Conservation (phyloP, 2,329 filamentous ascomycete genomes). For the Acrodontium crateriforme region DNA sequence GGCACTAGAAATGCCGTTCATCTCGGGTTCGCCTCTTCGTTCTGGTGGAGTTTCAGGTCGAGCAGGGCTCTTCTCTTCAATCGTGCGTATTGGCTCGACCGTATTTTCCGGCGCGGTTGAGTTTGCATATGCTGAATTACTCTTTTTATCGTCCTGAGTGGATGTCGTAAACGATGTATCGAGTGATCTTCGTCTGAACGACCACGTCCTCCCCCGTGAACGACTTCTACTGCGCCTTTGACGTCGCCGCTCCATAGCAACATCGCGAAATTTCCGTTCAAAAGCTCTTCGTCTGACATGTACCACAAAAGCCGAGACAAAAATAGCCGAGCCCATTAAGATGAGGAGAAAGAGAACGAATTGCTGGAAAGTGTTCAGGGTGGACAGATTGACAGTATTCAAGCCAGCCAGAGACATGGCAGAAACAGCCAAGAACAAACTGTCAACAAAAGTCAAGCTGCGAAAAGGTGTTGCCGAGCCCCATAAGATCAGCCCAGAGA, state of each 20-base stretch:
- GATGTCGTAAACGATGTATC: not conserved
- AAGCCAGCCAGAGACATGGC: slow-evolving; percentile 55
- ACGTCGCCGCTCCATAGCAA: slow-evolving; percentile 33
- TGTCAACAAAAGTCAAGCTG: slow-evolving; percentile 46
- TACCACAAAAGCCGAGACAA: slow-evolving; percentile 52
- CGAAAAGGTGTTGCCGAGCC: slow-evolving; percentile 37
- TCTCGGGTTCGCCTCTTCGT: slow-evolving; percentile 8
- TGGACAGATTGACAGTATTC: slow-evolving; percentile 52
- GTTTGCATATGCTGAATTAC: not conserved
- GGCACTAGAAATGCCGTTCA: slow-evolving; percentile 5
- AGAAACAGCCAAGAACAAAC: slow-evolving; percentile 52
- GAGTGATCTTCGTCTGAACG: slow-evolving; percentile 23
- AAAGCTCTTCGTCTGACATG: slow-evolving; percentile 48
- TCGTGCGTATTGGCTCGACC: slow-evolving; percentile 2
- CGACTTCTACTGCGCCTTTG: slow-evolving; percentile 5
- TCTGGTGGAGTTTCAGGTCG: slow-evolving; percentile 5
- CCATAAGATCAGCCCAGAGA: slow-evolving; percentile 50
- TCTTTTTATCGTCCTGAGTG: slow-evolving; percentile 1
- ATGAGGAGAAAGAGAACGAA: slow-evolving; percentile 51
- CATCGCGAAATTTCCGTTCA: slow-evolving; percentile 43
- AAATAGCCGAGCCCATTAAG: slow-evolving; percentile 51
- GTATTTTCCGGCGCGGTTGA: slow-evolving; percentile 1
- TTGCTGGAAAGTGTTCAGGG: slow-evolving; percentile 55
- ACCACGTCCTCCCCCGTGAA: slow-evolving; percentile 27
- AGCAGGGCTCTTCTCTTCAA: slow-evolving; percentile 2